Base-by-base conservation (phyloP, 2,329 filamentous ascomycete species). In the Scytalidium lignicola region DNA sequence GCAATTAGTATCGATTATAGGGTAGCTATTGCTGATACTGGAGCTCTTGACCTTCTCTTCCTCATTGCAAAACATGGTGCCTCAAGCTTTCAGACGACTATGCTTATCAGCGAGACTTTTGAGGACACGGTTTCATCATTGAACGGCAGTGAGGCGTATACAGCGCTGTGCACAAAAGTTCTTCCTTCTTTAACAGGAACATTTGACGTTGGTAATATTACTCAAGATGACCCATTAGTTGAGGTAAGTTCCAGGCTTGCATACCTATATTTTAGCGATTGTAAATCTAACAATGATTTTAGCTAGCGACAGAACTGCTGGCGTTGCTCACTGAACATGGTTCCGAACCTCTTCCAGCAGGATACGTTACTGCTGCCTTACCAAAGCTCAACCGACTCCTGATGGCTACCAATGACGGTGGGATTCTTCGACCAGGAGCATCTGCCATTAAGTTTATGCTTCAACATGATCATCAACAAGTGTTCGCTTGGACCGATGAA, bases 401-500 rank as follows among this genome's bases (percentile, higher is more conserved):
- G 37, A 85, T 96, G 68, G 83, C 83, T 54, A 91, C 89, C 2
- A 76, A 76, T n/a, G 92, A 97, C 57, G 90, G 89, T 48, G 90
- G 95, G 58, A 77, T 99, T 21, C 80, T 97, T 49, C 87, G 91
- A 53, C 87, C 91, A 2, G 89, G 88, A 12, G 93, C 90, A 0
- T 83, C 90, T 61, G 84, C 89, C 0, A 83, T 96, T 56, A 92
- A 93, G 69, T 90, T 89, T 66, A 90, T 97, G 68, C 78, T 99
- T 28, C 80, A 84, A 57, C 90, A 96, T 65, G 93, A 96, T 62
- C 85, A 92, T 58, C 80, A 90, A 54, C 93, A 97, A 64, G 82
- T 97, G 40, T 86, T 97, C 59, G 81, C 79, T 55, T 99, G 90
- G 86, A 83, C 85, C 29, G 89, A 96, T 62, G 82, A 85, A 56